Base-by-base conservation (phyloP, 1,284 basidiomycete species). In the Malassezia pachydermatis region DNA sequence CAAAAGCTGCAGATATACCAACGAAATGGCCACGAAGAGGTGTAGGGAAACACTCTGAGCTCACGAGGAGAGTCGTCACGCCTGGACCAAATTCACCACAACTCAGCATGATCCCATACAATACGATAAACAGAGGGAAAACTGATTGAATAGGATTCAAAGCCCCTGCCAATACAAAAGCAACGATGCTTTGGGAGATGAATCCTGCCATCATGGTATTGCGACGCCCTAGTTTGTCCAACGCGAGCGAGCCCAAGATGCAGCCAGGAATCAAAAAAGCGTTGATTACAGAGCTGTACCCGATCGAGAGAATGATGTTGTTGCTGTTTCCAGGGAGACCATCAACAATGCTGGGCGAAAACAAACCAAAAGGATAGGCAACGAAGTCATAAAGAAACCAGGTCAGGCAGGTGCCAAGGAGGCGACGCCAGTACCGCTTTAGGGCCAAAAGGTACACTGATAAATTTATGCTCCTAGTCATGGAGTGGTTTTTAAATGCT, bases 261-360 rank as follows among this genome's bases (percentile, higher is more conserved):
- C 61, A 58, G 40, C 24, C 61, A 14, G 51, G 51, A 9, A 53
- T 20, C 13, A 20, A 13, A 51, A 69, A 69, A 14, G 51, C 29
- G 51, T 67, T 66, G 42, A 69, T 58, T 17, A 67, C 42, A 3
- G 59, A 59, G 2, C 62, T 57, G 50, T 55, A 69, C 5, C 66
- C 66, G 24, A 65, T 59, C 30, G 56, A 45, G 40, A 53, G 35
- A 50, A 51, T 9, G n/a, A 55, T 29, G 25, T 27, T 28, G 16
- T 41, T n/a, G 8, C 4, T 4, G 25, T 29, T 29, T 8, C 40
- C 40, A 6, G 40, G 40, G 17, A 41, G 40, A 4, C 25, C 24
- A 3, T 41, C 9, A 17, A 29, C 22, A 41, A 41, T 41, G 8
- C 6, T 41, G 3, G 25, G 40, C n/a, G n/a, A n/a, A n/a, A n/a